Base-by-base conservation (phyloP, 805 yeast genomes). In the Candida pseudofarinosa region DNA sequence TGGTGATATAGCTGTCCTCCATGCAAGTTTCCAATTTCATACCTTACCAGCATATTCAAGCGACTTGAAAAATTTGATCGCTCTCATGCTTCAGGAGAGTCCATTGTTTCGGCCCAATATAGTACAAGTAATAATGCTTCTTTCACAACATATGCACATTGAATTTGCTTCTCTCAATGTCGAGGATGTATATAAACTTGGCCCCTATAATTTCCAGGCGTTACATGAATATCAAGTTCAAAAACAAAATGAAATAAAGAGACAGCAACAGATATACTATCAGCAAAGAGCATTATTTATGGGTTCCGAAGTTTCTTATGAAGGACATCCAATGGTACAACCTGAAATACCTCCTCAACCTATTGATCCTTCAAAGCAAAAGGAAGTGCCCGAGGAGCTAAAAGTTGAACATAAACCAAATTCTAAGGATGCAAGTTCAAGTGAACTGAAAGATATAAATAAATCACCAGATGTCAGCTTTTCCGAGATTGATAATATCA, bases 81-180 rank as follows among this genome's bases (percentile, higher is more conserved):
- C 83, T 33, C 81, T 86, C 20, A 77, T 88, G 82, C 70, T 91
- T 33, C 88, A 86, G 48, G 95, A 87, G 44, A 86, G 84, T 52
- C 96, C 97, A 3, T 58, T 78, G 12, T 70, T 76, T 50, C 76
- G 99, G 55, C 98, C 98, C 2, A 90, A 88, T 59, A 80, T 88
- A 14, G 88, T 81, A 50, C 97, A 90, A 63, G 84, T 91, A 1
- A 56, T 89, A 30, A 80, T 84, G 59, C 65, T 79, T 36, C 68
- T 89, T 60, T 63, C 80, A 40, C 79, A 79, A 28, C 69, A 77
- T 44, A 71, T 77, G 46, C 53, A 55, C 4, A 48, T 40, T 39
- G 68, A 71, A n/a, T 64, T 60, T 33, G 49, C 47, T 1, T 48
- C 52, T 2, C 42, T 65, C 14, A 58, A 55, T 4, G 41, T 73